These are phyloP conservation scores for Colletotrichum spaethianum DNA, from an alignment of 2,329 filamentous ascomycete genomes.

Conservation along the genomic window DNA sequence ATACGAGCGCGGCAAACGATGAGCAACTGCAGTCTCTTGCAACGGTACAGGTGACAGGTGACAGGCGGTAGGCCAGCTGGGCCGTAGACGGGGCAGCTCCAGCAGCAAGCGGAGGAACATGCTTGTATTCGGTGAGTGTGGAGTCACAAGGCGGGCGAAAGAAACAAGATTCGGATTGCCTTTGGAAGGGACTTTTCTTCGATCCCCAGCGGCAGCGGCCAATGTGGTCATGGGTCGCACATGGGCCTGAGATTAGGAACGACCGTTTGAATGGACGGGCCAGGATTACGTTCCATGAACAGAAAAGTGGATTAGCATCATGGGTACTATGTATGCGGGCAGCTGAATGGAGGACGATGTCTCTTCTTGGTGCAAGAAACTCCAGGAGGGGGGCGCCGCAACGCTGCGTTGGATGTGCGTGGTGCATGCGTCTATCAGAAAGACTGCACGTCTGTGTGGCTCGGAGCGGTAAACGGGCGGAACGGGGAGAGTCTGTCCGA, in stretches of 20 bases:
- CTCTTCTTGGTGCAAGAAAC: background rate
- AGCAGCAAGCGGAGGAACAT: slow-evolving; percentile 15
- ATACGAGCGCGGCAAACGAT: slow-evolving; percentile 26
- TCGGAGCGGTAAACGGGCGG: slow-evolving; percentile 38
- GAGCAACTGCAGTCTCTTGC: slow-evolving; percentile 27
- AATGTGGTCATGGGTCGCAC: slow-evolving; percentile 42
- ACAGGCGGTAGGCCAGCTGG: background rate
- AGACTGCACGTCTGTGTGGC: slow-evolving; percentile 37
- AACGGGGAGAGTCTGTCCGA: slow-evolving; percentile 27
- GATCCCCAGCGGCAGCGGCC: slow-evolving; percentile 37
- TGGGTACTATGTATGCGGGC: background rate
- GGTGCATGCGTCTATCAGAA: slow-evolving; percentile 28
- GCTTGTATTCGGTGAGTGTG: slow-evolving; percentile 31
- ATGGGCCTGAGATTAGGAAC: slow-evolving; percentile 41
- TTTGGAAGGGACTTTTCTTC: slow-evolving; percentile 17
- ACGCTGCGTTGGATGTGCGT: slow-evolving; percentile 37
- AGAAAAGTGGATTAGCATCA: slow-evolving; percentile 3
- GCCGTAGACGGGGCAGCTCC: slow-evolving; percentile 20
- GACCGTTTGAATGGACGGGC: slow-evolving; percentile 39
- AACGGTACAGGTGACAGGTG: background rate
- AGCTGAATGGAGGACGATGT: slow-evolving; percentile 22
- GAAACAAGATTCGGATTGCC: slow-evolving; percentile 29
- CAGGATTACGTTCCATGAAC: slow-evolving; percentile 20
- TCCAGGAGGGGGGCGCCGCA: slow-evolving; percentile 23
- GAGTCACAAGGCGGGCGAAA: slow-evolving; percentile 14